Base-by-base conservation (phyloP, 148 eudicot species). In the Dysphania ambrosioides region DNA sequence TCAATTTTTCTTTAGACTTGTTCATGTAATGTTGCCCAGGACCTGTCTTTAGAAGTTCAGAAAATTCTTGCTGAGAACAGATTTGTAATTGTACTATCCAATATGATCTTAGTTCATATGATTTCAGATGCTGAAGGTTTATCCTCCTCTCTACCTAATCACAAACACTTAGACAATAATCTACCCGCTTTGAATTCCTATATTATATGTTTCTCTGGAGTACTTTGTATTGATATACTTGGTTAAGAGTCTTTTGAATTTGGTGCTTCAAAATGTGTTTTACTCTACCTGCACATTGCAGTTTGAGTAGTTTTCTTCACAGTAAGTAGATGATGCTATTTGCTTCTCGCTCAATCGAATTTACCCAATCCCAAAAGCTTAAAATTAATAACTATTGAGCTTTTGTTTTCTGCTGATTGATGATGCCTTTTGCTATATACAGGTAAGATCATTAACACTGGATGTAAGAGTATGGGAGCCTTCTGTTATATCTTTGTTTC, bases 401-500 rank as follows among this genome's bases (percentile, higher is more conserved):
- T 19, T 65, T 13, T 35, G 26, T 19, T 8, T 67, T 51, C n/a
- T 62, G 70, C 24, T 57, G 68, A 38, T 70, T 80, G 56, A 19
- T 73, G 65, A 34, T 38, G 56, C 35, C 69, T n/a, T 64, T 56
- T 78, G 23, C 55, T 76, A 59, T 32, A 78, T 81, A 79, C 88
- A 94, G 98, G 97, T 95, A 38, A 85, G 98, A 80, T 95, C 98
- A 42, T 77, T 95, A 60, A 82, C 92, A 42, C 86, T 95, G 79
- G 98, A 95, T 82, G 98, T 95, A 40, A 90, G 87, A 83, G 98
- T 90, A 72, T 95, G 98, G 98, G 98, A 95, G 80, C 97, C 97
- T 79, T 86, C 97, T 70, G 89, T 95, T 58, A 90, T 95, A 78
- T 72, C 79, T 71, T 73, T 92, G 84, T 92, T 92, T 79, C 96